Percentiles rank a stretch among this genome's conserved stretches.
Evolutionary conservation across 306 rosid species (phyloP).

Genomic region (Canavalia gladiata): DNA sequence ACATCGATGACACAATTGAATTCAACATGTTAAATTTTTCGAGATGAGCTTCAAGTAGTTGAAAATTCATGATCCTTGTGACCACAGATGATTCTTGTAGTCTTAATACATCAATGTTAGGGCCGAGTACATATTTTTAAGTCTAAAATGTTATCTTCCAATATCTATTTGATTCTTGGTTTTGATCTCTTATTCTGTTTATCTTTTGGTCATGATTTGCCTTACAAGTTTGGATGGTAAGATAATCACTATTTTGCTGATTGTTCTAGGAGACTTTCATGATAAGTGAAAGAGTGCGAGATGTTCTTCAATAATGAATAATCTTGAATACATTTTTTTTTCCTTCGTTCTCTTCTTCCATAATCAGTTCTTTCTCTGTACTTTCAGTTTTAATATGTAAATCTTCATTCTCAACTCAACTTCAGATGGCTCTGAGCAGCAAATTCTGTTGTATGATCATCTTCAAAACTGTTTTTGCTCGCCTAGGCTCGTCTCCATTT

Average conservation of each 20-base stretch:
- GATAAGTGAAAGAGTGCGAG: not conserved
- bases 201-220: not conserved
- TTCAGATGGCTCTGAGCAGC: not conserved
- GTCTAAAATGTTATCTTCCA: constrained; percentile 1
- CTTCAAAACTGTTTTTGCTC: not conserved
- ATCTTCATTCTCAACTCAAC: not conserved
- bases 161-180: not conserved
- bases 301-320: not conserved
- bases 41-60: constrained; percentile 25
- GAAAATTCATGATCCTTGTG: constrained; percentile 20
- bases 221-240: not conserved
- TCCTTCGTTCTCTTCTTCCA: not conserved
- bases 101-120: constrained; percentile 23
- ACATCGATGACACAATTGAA: constrained; percentile 26
- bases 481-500: not conserved
- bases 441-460: not conserved
- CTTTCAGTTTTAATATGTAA: not conserved
- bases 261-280: constrained; percentile 1
- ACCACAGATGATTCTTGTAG: constrained; percentile 40
- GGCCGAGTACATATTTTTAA: constrained; percentile 1
- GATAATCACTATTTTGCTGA: constrained; percentile 17
- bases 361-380: not conserved
- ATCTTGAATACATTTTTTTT: not conserved
- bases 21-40: not conserved
- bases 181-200: not conserved